Evolutionary conservation across 352 stramenopile genomes (phyloP).

Genomic region (Pythium oligandrum): DNA sequence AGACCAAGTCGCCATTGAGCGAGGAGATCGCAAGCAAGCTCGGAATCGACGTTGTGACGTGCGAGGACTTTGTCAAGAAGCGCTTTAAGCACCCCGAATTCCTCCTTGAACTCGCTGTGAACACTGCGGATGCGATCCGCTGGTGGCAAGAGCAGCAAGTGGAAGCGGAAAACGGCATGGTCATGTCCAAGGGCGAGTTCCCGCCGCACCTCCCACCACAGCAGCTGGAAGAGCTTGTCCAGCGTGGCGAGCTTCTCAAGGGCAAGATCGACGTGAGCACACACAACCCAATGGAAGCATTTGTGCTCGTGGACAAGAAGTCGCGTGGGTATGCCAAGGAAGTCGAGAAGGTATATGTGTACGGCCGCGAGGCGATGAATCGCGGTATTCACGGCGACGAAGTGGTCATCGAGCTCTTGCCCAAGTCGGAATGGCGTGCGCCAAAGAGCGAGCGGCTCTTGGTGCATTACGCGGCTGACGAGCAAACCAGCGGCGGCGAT

Average conservation of each 20-base stretch:
- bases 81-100: constrained; percentile 34
- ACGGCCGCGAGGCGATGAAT: constrained; percentile 89
- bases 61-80: constrained; percentile 39
- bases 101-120: constrained; percentile 49
- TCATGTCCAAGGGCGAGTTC: constrained; percentile 37
- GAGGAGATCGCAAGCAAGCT: constrained; percentile 29
- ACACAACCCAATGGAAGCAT: constrained; percentile 73
- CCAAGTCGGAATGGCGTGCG: constrained; percentile 67
- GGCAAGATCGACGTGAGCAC: constrained; percentile 66
- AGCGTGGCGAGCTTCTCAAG: constrained; percentile 24
- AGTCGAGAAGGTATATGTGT: constrained; percentile 65
- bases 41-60: constrained; percentile 50
- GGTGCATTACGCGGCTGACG: constrained; percentile 65
- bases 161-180: constrained; percentile 15
- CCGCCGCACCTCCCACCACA: constrained; percentile 33
- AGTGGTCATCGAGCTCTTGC: constrained; percentile 92
- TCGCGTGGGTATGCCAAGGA: constrained; percentile 1
- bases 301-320: constrained; percentile 46
- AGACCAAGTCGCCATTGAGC: constrained; percentile 37
- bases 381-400: constrained; percentile 96
- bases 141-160: constrained; percentile 41
- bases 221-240: constrained; percentile 34
- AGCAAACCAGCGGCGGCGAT: constrained; percentile 19
- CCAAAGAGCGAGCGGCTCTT: constrained; percentile 60
- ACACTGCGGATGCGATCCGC: constrained; percentile 49